phyloP scores from a whole-genome alignment of 148 eudicot genomes.

The Amaranthus cruentus region DNA sequence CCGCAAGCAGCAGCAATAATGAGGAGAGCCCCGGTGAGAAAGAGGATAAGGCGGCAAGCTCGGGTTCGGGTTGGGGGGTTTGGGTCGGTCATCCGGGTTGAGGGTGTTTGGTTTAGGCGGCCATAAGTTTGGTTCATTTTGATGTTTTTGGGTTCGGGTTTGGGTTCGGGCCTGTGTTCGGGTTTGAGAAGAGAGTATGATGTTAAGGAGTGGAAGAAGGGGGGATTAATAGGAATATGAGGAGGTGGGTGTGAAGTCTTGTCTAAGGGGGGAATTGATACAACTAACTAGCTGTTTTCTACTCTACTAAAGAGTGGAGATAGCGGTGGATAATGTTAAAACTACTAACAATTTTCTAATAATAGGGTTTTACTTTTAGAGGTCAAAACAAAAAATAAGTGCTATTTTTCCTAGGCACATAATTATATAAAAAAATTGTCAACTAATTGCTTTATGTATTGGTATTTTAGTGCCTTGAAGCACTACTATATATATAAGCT shows the following conservation, averaged over 20 bases:
- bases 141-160: too few species aligned
- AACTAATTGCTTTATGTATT: too few species aligned
- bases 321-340: neutral
- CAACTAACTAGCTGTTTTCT: constrained; percentile 11
- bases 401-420: too few species aligned
- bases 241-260: constrained; percentile 20
- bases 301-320: neutral
- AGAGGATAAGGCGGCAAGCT: constrained; percentile 7
- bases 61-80: constrained; percentile 8
- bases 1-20: constrained; percentile 32
- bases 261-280: neutral
- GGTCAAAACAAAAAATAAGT: too few species aligned
- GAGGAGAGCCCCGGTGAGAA: constrained; percentile 27
- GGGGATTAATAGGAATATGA: constrained; percentile 1
- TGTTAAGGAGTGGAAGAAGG: too few species aligned
- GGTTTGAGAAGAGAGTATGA: neutral
- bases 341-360: too few species aligned
- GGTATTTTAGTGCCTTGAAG: too few species aligned
- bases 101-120: constrained; percentile 25
- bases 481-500: too few species aligned
- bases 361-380: too few species aligned
- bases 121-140: constrained; percentile 16
- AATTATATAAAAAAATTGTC: too few species aligned
- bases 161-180: neutral
- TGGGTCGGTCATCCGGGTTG: constrained; percentile 8